phyloP scores from a whole-genome alignment of 352 stramenopile species.

The Pythium coloratum region DNA sequence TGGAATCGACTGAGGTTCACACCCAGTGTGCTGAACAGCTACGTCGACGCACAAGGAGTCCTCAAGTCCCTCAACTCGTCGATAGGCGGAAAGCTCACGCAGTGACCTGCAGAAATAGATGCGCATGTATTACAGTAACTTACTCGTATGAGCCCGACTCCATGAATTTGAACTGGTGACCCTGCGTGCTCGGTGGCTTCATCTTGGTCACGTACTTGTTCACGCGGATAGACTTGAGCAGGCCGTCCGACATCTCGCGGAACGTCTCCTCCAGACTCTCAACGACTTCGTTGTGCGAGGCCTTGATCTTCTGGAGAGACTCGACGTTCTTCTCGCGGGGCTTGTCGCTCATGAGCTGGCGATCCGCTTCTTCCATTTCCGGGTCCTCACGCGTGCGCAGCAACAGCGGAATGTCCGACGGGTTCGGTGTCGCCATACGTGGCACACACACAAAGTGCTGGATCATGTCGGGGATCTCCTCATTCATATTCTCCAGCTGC shows the following conservation, averaged over 20 bases:
- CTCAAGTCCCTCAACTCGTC: conserved; percentile 27
- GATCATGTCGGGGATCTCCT: conserved; percentile 82
- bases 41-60: conserved; percentile 53
- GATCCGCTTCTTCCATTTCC: conserved; percentile 84
- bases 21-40: conserved; percentile 53
- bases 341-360: conserved; percentile 71
- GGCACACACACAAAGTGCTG: conserved; percentile 85
- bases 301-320: conserved; percentile 60
- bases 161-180: conserved; percentile 84
- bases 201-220: conserved; percentile 87
- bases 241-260: conserved; percentile 79
- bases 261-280: conserved; percentile 83
- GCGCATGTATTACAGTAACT: conserved; percentile 17
- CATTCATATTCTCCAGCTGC: conserved; percentile 88
- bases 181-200: conserved; percentile 76
- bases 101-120: conserved; percentile 3
- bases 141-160: conserved; percentile 76
- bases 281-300: conserved; percentile 69
- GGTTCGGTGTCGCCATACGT: conserved; percentile 80
- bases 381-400: conserved; percentile 80
- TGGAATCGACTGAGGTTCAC: conserved; percentile 71
- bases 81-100: neutral
- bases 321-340: conserved; percentile 66
- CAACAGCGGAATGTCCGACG: conserved; percentile 73
- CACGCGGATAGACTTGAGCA: conserved; percentile 81